Base-by-base conservation (phyloP, 192 early-diverging fungal genomes). In the Umbelopsis ramanniana region DNA sequence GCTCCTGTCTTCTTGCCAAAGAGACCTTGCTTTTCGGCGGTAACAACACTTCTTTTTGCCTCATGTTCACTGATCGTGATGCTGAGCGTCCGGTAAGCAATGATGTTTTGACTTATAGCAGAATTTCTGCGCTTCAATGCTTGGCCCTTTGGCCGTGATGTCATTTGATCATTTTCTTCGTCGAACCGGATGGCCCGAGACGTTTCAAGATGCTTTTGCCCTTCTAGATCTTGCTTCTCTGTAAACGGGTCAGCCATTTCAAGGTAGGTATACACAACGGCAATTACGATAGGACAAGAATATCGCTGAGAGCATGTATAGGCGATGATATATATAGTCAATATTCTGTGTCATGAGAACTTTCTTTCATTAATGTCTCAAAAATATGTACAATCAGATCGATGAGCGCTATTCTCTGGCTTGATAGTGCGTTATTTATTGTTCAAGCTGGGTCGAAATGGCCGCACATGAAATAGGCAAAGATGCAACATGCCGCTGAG, bases 71-170 rank as follows among this genome's bases (percentile, higher is more conserved):
- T 81, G 10, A 85, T 77, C 22, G 78, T 78, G 12, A 85, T 77
- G 17, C 81, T 83, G 10, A 85, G 70, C 10, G 84, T 85, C 9
- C 84, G 72, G 66, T 79, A 85, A 23, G 80, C 84, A 70, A 85
- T 82, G 23, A 80, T 80, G 3, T 68, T 55, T 40, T 69, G 66
- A 17, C 68, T 72, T 22, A 40, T 15, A n/a, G 52, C 21, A 23
- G 53, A 52, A 53, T 24, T 2, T 1, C 55, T 66, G 4, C 68
- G 71, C 2, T 29, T 33, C 4, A 63, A 19, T 11, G 57, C 14
- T 19, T n/a, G 26, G 4, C 14, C 57, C 0, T 63, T 33, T 17
- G 57, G 6, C 12, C 33, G 33, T 37, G 26, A 35, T 6, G 14
- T 22, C 14, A 35, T 17, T 5, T 6, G 10, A 19, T 35, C 33